Base-by-base conservation (phyloP, 805 yeast species). In the Ogataea trehalophila region DNA sequence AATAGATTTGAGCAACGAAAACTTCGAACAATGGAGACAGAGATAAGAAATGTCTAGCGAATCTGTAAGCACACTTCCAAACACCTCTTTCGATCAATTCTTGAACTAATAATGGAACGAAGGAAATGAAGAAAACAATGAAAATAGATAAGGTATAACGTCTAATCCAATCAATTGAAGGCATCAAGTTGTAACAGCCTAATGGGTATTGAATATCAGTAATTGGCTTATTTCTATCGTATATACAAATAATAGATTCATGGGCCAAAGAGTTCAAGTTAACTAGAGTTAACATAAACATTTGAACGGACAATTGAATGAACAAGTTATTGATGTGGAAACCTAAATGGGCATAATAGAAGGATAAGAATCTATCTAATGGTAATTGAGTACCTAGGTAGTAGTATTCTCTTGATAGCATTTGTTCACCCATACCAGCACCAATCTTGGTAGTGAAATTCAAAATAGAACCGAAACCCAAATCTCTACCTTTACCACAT, bases 341-440 rank as follows among this genome's bases (percentile, higher is more conserved):
- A 67, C 95, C 95, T 51, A 89, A 83, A 67, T 86, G 95, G 16
- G 92, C 95, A 68, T 84, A 86, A 72, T 83, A 86, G 73, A 86
- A 86, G 9, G 92, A 83, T 54, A 86, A 74, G 75, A 86, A 83
- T 68, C 92, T 77, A 65, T 86, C 92, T 59, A 86, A 68, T 39
- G 92, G 94, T 53, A 86, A 71, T 62, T 83, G 90, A 36, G 92
- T 83, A 61, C 92, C 89, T 66, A 86, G 67, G 67, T 85, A 85
- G 68, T 82, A 86, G 65, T 86, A 86, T 66, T 86, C 95, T 70
- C 95, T 77, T 26, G 91, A 85, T 51, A 86, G 71, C 83, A 86
- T 83, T 67, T 86, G 95, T 69, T 86, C 95, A 67, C 94, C 94
- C 95, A 86, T 86, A 70, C 95, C 95, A 56, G 94, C 91, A 69